phyloP scores from a whole-genome alignment of 1,139 yeast genomes.

The Nematodospora anomalae region DNA sequence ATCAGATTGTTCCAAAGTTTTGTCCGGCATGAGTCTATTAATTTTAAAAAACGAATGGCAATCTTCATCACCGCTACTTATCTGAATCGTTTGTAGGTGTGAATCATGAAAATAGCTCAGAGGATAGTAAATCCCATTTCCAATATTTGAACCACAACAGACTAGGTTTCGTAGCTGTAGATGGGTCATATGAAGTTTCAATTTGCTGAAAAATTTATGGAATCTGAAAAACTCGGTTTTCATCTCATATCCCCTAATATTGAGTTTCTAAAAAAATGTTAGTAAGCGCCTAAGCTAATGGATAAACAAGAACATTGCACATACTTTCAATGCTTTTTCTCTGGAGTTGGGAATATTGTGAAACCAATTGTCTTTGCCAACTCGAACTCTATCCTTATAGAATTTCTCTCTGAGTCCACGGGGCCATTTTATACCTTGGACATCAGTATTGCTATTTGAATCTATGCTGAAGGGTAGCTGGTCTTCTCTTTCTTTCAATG shows the following conservation, averaged over 20 bases:
- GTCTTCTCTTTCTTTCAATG: constrained; percentile 38
- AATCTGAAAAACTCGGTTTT: constrained; percentile 39
- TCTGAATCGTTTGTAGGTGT: constrained; percentile 25
- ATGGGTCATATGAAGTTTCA: constrained; percentile 54
- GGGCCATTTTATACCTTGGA: constrained; percentile 44
- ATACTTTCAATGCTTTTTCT: constrained; percentile 33
- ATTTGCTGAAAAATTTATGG: constrained; percentile 41
- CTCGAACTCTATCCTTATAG: constrained; percentile 32
- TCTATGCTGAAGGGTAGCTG: constrained; percentile 30
- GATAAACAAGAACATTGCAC: constrained; percentile 17
- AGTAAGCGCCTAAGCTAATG: constrained; percentile 13
- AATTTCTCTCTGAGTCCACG: constrained; percentile 32
- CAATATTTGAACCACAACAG: constrained; percentile 38
- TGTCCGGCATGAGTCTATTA: constrained; percentile 33
- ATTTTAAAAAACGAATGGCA: constrained; percentile 38
- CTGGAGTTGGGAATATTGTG: constrained; percentile 39
- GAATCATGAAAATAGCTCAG: constrained; percentile 39
- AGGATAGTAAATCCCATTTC: constrained; percentile 42
- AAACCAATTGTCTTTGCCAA: constrained; percentile 41
- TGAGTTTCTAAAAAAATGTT: constrained; percentile 26
- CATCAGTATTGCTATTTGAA: constrained; percentile 19
- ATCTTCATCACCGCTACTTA: constrained; percentile 21
- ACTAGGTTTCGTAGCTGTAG: constrained; percentile 58
- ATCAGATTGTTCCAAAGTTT: constrained; percentile 21
- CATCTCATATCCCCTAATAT: constrained; percentile 15